These are phyloP conservation scores for Camellia lanceoleosa DNA, from an alignment of 148 eudicot species.

Conservation along the genomic window DNA sequence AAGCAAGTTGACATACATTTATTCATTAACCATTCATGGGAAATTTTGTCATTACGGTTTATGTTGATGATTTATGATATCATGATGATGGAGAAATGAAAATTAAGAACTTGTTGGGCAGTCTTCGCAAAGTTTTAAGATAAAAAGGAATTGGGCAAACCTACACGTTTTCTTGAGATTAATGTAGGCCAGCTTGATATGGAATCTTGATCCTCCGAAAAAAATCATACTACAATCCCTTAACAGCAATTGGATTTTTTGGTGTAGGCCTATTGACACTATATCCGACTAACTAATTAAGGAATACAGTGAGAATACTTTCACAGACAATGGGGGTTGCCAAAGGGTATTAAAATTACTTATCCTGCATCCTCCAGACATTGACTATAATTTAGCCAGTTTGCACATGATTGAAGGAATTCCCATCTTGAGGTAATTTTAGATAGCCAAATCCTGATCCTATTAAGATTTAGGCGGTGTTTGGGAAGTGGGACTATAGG, in stretches of 20 bases:
- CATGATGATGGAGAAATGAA: slow-evolving; percentile 1
- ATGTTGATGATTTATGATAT: background rate
- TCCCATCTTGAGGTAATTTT: background rate
- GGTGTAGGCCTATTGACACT: background rate
- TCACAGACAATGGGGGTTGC: background rate
- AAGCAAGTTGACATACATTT: background rate
- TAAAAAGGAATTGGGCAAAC: background rate
- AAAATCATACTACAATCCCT: background rate
- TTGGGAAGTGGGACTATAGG: too few species aligned
- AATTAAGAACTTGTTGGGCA: background rate
- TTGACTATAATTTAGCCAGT: background rate
- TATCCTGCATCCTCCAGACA: background rate
- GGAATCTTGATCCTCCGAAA: background rate
- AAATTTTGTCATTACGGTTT: background rate
- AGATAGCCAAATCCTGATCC: background rate
- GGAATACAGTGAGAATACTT: background rate
- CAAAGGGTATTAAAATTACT: background rate
- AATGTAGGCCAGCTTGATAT: background rate
- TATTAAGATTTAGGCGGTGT: background rate
- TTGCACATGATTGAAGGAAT: background rate
- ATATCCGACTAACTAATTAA: background rate
- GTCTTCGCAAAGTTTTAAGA: background rate
- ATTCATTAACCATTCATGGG: background rate
- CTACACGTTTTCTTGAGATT: background rate
- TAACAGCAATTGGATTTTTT: background rate